Evolutionary conservation across 2,329 filamentous ascomycete genomes (phyloP), one percentile per base, ranked within the genome.

Genomic region (Ophiocordyceps camponoti-saundersi): DNA sequence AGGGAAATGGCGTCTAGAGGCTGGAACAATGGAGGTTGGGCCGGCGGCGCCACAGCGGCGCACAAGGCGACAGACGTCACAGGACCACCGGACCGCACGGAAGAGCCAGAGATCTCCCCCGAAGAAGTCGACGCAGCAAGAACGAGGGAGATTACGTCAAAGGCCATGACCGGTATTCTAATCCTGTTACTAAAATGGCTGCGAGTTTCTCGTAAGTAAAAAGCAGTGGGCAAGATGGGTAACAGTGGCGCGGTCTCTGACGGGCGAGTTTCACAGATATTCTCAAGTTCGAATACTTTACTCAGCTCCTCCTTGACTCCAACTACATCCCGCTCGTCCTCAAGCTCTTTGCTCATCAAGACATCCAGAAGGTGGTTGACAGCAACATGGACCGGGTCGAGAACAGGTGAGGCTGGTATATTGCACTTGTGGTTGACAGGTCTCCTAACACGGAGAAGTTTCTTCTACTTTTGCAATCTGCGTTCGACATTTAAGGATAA

Each of bases 121-220:
- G 88, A 93, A 49, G 88, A 95, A 55, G 65, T 94, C 16, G 89
- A 96, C 61, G 79, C 81, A 40, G 74, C 85, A 47, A 76, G 93
- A 45, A 80, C 79, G 16, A 78, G 90, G 48, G 92, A 98, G 62
- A 89, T 98, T 46, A 83, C 83, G 13, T 79, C 82, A 23, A 96
- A 96, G 63, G 90, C 90, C 0, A 82, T 95, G 21, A 92, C 88
- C n/a, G 89, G 85, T 1, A 83, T 88, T 47, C 66, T 98, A 26
- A 68, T 98, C 26, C 69, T 95, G n/a, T 65, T 96, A 42, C 61
- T 96, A 50, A 98, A 96, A 64, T 98, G 92, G 92, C 82, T 96
- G 56, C 93, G 95, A 61, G 70, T 94, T 47, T 95, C 88, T 48
- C 92, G 87, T 93, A 69, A 70, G 85, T 60, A 2, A 11, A 3